Conservation (phyloP, 1,284 basidiomycete genomes). For the Ustilago curta region DNA sequence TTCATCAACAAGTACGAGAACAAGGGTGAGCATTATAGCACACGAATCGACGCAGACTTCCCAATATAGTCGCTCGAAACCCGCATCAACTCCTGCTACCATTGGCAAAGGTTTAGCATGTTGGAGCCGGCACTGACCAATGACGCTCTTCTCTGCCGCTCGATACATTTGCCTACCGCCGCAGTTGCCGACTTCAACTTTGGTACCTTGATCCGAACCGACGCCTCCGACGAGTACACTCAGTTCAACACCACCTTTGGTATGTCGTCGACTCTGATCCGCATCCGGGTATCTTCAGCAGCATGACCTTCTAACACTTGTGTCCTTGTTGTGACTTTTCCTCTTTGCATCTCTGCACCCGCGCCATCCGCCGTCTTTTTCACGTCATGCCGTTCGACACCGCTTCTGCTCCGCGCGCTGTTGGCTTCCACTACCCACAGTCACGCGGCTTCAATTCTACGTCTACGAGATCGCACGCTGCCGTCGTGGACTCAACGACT, state of each 20-base stretch:
- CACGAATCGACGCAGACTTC: neutral
- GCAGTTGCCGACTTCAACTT: slow-evolving; percentile 92
- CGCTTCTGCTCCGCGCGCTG: neutral
- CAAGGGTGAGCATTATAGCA: slow-evolving; percentile 59
- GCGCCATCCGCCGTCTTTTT: neutral
- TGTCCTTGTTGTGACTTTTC: neutral
- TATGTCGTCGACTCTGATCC: slow-evolving; percentile 68
- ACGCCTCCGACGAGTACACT: slow-evolving; percentile 84
- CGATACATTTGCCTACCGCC: neutral
- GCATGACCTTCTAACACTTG: slow-evolving; percentile 16
- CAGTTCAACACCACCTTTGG: slow-evolving; percentile 96
- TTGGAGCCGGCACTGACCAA: neutral
- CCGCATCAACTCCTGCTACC: neutral
- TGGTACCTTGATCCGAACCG: slow-evolving; percentile 89
- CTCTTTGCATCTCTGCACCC: slow-evolving; percentile 2
- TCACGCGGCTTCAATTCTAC: slow-evolving; percentile 80
- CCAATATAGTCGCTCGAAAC: neutral
- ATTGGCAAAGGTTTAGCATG: neutral
- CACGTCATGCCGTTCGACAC: neutral
- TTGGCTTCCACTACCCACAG: slow-evolving; percentile 67
- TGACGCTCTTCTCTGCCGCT: neutral
- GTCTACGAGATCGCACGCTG: slow-evolving; percentile 95
- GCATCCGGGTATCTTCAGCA: too few relatives aligned
- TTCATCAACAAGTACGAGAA: slow-evolving; percentile 85
- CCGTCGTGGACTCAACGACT: slow-evolving; percentile 89